A percentile compares a stretch with the other conserved stretches of the same genome.
phyloP scores from a whole-genome alignment of 169 alveolate genomes.

The Plasmodium gonderi region DNA sequence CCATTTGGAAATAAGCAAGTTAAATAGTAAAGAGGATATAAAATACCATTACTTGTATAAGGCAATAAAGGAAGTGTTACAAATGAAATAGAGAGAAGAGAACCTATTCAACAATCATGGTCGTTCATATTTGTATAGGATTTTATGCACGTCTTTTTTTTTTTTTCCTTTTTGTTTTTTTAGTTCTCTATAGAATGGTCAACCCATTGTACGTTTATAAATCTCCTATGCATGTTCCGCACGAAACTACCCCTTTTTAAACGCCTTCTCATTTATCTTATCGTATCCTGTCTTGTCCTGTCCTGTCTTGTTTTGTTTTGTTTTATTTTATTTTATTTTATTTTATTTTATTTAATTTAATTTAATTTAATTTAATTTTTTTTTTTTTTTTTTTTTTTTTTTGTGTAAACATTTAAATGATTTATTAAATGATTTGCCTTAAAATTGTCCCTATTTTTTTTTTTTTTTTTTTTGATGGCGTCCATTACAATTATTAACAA shows the following conservation, averaged over 20 bases:
- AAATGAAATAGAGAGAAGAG: neutral
- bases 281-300: no score
- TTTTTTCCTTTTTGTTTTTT: no score
- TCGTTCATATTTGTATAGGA: neutral
- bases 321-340: no score
- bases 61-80: constrained; percentile 24
- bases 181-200: neutral
- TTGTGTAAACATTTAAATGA: neutral
- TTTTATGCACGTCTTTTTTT: neutral
- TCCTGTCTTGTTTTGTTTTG: no score
- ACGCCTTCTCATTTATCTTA: neutral
- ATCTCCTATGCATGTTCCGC: neutral
- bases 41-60: constrained; percentile 57
- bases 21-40: constrained; percentile 57
- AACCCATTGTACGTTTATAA: neutral
- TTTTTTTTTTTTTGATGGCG: neutral
- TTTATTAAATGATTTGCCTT: constrained; percentile 5
- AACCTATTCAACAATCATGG: neutral
- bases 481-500: neutral
- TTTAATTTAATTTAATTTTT: neutral
- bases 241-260: neutral
- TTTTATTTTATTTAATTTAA: no score
- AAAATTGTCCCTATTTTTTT: neutral
- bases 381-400: neutral
- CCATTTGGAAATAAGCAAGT: constrained; percentile 51